phyloP scores from a whole-genome alignment of 495 filamentous ascomycete genomes.

The Aspergillus bridgeri region DNA sequence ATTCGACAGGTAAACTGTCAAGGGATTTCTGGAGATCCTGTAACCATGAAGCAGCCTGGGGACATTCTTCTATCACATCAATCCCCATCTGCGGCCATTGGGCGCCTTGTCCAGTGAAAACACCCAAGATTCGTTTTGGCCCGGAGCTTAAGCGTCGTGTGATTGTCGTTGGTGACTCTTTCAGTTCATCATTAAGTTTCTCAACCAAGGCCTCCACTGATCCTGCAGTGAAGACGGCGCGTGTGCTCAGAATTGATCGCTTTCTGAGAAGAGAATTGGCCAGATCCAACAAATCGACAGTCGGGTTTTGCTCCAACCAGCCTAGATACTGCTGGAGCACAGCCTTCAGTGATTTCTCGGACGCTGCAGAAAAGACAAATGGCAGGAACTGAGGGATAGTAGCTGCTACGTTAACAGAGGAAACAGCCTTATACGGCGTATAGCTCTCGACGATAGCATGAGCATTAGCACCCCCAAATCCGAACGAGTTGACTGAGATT shows the following conservation, averaged over 20 bases:
- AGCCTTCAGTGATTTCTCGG: not conserved
- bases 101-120: constrained; percentile 41
- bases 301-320: not conserved
- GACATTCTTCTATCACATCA: constrained; percentile 21
- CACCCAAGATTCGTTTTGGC: not conserved
- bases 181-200: not conserved
- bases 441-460: constrained; percentile 53
- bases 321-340: not conserved
- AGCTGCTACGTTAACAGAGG: not conserved
- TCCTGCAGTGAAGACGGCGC: not conserved
- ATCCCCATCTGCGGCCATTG: constrained; percentile 33
- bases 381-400: not conserved
- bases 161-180: not conserved
- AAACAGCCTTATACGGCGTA: not conserved
- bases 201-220: not conserved
- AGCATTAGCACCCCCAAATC: constrained; percentile 62
- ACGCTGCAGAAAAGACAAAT: not conserved
- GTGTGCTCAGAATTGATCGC: not conserved
- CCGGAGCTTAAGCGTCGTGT: not conserved
- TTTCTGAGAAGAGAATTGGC: not conserved
- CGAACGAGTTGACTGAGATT: constrained; percentile 43
- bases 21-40: constrained; percentile 1
- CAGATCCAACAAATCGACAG: not conserved
- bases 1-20: constrained; percentile 1
- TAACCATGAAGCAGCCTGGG: constrained; percentile 24